Conservation (phyloP, 192 early-diverging fungal species). For the Linnemannia exigua region DNA sequence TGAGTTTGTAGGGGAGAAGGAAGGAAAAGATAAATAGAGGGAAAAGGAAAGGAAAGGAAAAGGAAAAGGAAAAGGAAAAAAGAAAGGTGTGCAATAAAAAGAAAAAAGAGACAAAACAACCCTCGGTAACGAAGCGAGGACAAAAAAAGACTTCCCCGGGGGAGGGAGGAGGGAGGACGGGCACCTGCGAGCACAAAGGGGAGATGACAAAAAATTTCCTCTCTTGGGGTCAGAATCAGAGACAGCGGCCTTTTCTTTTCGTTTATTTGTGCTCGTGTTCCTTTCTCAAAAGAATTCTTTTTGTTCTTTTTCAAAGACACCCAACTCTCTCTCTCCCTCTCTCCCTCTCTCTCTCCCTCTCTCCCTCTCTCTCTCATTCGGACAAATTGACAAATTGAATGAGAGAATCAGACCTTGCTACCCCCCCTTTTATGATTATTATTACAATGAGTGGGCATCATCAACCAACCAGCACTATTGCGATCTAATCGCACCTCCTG, state of each 20-base stretch:
- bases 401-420: no score
- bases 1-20: not conserved
- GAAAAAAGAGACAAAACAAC: not conserved
- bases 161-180: not conserved
- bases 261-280: not conserved
- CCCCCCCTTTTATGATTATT: no score
- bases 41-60: not conserved
- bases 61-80: not conserved
- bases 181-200: not conserved
- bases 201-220: constrained; percentile 5
- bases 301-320: no score
- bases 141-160: not conserved
- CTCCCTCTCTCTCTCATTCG: no score
- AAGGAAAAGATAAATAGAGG: not conserved
- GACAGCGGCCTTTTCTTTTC: not conserved
- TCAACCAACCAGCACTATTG: no score
- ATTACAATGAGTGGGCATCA: no score
- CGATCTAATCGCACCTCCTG: no score
- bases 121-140: constrained; percentile 14
- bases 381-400: no score
- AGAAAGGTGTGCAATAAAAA: not conserved
- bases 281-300: no score
- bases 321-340: no score
- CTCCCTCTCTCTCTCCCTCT: no score
- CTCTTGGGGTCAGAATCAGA: not conserved